phyloP scores from a whole-genome alignment of 257 asterid genomes.

The Gentiana straminea region DNA sequence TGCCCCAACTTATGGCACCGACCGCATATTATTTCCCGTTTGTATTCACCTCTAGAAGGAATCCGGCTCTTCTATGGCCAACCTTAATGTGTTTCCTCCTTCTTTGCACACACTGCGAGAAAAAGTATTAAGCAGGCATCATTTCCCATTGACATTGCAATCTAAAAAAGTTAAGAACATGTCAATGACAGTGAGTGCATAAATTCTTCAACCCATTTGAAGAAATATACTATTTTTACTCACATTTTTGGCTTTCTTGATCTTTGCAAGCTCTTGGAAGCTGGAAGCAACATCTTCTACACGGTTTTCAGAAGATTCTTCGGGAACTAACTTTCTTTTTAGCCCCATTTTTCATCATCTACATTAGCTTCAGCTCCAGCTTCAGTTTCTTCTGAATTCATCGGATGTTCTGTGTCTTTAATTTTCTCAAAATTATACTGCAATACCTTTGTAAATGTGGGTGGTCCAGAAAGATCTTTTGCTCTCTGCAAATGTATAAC shows the following conservation, averaged over 20 bases:
- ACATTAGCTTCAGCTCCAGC: slow-evolving; percentile 13
- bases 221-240: slow-evolving; percentile 10
- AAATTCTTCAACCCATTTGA: neutral
- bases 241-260: slow-evolving; percentile 78
- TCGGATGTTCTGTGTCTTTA: slow-evolving; percentile 20
- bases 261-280: slow-evolving; percentile 35
- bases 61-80: no score
- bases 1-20: no score
- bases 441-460: slow-evolving; percentile 56
- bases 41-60: no score
- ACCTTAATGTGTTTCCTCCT: no score
- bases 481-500: slow-evolving; percentile 47
- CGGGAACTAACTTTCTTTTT: slow-evolving; percentile 60
- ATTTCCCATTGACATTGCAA: slow-evolving; percentile 85
- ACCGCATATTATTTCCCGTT: no score
- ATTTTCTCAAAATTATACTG: slow-evolving; percentile 44
- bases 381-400: neutral
- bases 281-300: slow-evolving; percentile 18
- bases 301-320: slow-evolving; percentile 28
- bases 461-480: slow-evolving; percentile 55
- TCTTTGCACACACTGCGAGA: no score
- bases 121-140: no score
- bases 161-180: slow-evolving; percentile 20
- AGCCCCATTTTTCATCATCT: slow-evolving; percentile 30
- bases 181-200: neutral